Conservation (phyloP, 2,329 filamentous ascomycete genomes). For the Arthroderma uncinatum region DNA sequence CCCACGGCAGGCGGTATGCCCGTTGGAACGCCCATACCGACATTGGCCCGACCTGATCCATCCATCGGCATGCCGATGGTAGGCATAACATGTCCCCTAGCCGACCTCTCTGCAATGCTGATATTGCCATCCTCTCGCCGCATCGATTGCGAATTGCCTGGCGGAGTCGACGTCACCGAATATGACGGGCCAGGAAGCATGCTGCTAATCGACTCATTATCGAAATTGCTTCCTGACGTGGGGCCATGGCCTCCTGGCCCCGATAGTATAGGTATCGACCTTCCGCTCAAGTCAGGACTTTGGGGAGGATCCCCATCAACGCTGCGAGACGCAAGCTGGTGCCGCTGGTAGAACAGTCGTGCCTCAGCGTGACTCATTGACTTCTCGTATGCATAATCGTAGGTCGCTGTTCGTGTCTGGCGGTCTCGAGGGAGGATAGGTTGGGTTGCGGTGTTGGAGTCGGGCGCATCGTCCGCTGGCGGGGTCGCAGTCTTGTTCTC, state of each 20-base stretch:
- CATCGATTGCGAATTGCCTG: slow-evolving; percentile 30
- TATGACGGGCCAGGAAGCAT: slow-evolving; percentile 8
- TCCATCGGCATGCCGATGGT: slow-evolving; percentile 46
- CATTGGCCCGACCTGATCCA: slow-evolving; percentile 44
- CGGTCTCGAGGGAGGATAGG: slow-evolving; percentile 30
- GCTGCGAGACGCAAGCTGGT: slow-evolving; percentile 52
- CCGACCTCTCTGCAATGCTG: not conserved
- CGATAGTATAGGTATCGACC: slow-evolving; percentile 14
- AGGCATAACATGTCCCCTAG: slow-evolving; percentile 34
- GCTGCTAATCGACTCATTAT: slow-evolving; percentile 13
- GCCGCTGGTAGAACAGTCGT: slow-evolving; percentile 90
- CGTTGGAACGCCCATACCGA: slow-evolving; percentile 48
- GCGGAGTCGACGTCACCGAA: slow-evolving; percentile 15
- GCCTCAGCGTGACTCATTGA: slow-evolving; percentile 89
- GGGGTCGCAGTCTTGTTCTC: not conserved
- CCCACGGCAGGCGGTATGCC: slow-evolving; percentile 51
- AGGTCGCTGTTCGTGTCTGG: slow-evolving; percentile 67
- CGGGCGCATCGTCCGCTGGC: slow-evolving; percentile 6
- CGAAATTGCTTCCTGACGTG: slow-evolving; percentile 9
- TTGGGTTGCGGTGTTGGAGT: slow-evolving; percentile 9
- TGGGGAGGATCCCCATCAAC: slow-evolving; percentile 28
- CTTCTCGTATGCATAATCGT: slow-evolving; percentile 87
- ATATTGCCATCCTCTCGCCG: not conserved
- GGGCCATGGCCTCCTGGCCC: slow-evolving; percentile 24
- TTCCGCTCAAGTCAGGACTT: slow-evolving; percentile 19